Conservation (phyloP, 768 basidiomycete species). For the Stropharia rugosoannulata region DNA sequence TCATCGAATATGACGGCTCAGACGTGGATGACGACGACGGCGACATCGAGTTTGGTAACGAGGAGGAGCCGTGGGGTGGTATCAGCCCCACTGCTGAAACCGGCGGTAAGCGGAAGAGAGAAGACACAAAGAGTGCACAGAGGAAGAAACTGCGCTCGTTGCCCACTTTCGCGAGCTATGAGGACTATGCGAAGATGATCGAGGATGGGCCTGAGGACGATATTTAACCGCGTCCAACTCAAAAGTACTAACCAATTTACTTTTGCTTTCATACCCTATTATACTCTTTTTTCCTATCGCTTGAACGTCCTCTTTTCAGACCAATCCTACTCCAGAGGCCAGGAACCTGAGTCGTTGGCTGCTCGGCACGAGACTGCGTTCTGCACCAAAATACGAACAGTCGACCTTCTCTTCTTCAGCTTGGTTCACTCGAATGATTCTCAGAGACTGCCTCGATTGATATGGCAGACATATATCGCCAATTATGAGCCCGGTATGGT, state of each 20-base stretch:
- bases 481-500: too few species aligned
- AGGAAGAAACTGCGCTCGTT: slow-evolving; percentile 69
- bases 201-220: slow-evolving; percentile 75
- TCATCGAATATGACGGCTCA: slow-evolving; percentile 62
- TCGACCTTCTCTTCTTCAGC: too few species aligned
- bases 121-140: slow-evolving; percentile 38
- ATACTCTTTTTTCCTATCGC: background rate
- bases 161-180: slow-evolving; percentile 85
- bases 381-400: too few species aligned
- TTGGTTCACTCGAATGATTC: too few species aligned
- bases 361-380: too few species aligned
- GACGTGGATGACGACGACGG: slow-evolving; percentile 41
- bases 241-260: too few species aligned
- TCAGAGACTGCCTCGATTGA: too few species aligned
- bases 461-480: too few species aligned
- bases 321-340: too few species aligned
- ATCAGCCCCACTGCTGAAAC: slow-evolving; percentile 27
- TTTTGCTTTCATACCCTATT: too few species aligned
- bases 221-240: slow-evolving; percentile 29
- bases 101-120: slow-evolving; percentile 47
- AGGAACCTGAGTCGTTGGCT: too few species aligned
- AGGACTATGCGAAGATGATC: slow-evolving; percentile 84
- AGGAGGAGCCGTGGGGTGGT: slow-evolving; percentile 58
- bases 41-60: slow-evolving; percentile 40
- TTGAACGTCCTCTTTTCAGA: too few species aligned